Evolutionary conservation across 2,329 filamentous ascomycete genomes (phyloP), one percentile per base, ranked within the genome.

Genomic region (Drechslera avenae): DNA sequence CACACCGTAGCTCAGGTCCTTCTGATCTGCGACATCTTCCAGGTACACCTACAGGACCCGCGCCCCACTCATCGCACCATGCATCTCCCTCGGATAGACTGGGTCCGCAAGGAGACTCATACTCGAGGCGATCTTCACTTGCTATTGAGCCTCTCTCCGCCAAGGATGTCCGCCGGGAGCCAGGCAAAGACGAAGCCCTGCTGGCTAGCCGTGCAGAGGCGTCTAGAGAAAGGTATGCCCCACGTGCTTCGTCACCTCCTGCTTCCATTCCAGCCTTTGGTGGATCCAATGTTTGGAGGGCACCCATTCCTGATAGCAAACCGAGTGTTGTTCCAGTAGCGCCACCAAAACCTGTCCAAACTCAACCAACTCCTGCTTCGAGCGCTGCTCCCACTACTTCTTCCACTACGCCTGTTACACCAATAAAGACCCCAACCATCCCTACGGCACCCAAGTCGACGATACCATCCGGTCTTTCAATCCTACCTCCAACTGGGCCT

Each of bases 201-300:
- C 60, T 77, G 18, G 75, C 76, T 14, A 75, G 75, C 42, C 75
- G 79, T 33, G 74, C 73, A 32, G 78, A 80, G 51, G 72, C 75
- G 6, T 77, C 76, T 2, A 69, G 72, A 53, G 77, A 79, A 55
- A 72, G 76, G 33, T 79, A 79, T 63, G 74, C 72, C 32, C 74
- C 75, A 39, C 76, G 78, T 46, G 71, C 75, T 42, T 81, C 79
- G 14, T 81, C 81, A 9, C 80, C 81, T 31, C 80, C 79, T 21
- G 79, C 81, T 54, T 79, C 80, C 44, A 80, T 84, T 12, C 81
- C 81, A 19, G 80, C 81, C n/a, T 84, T 83, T 66, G 78, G 78
- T 21, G 78, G 76, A 46, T 66, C 75, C 31, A 74, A 75, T 57
- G 75, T 76, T 18, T 78, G 75, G 75, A 73, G 70, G 54, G 73